These are phyloP conservation scores for Xerophyta viscosa DNA, from an alignment of 106 monocot genomes.

Conservation along the genomic window DNA sequence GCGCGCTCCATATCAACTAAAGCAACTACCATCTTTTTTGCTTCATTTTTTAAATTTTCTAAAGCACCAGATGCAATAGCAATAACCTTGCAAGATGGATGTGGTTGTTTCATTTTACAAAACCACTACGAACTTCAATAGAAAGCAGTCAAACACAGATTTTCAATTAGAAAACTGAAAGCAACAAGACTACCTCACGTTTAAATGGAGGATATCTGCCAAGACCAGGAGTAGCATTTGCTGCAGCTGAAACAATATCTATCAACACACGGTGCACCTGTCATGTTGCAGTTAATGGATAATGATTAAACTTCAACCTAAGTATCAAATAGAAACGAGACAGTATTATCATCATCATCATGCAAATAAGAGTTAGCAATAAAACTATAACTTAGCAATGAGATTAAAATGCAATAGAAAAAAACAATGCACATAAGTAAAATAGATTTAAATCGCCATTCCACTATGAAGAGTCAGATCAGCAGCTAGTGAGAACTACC, in stretches of 20 bases:
- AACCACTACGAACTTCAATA: neutral
- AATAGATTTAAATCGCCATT: too few species aligned
- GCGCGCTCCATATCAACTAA: constrained; percentile 99
- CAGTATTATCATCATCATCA: too few species aligned
- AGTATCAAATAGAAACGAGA: too few species aligned
- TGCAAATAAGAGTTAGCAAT: too few species aligned
- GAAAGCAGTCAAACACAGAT: too few species aligned
- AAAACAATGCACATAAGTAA: too few species aligned
- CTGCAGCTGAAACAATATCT: constrained; percentile 63
- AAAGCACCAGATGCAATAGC: constrained; percentile 65
- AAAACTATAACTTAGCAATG: too few species aligned
- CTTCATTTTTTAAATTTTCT: constrained; percentile 59
- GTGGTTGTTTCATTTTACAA: neutral
- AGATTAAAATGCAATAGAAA: too few species aligned
- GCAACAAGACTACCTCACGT: constrained; percentile 37
- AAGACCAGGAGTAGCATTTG: constrained; percentile 70
- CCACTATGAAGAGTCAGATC: too few species aligned
- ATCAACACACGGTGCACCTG: constrained; percentile 75
- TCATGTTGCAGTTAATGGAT: too few species aligned
- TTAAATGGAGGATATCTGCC: constrained; percentile 70
- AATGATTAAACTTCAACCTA: too few species aligned
- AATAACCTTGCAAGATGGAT: constrained; percentile 37
- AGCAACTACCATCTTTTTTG: constrained; percentile 93
- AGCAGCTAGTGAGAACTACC: too few species aligned
- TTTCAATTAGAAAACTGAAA: neutral